Conservation (phyloP, 176 grass and related monocot species). For the Saccharum officinarum region DNA sequence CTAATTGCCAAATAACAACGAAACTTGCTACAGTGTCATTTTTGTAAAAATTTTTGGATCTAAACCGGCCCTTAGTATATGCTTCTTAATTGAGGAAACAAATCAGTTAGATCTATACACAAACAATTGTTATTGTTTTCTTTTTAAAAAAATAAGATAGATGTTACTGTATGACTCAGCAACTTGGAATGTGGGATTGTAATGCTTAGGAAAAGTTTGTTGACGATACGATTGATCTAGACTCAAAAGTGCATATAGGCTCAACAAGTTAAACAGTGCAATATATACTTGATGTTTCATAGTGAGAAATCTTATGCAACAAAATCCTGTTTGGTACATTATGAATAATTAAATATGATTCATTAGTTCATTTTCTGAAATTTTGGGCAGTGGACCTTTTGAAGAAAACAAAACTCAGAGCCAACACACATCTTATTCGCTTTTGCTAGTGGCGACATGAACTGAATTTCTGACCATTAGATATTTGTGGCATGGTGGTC, state of each 20-base stretch:
- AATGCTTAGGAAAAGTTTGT: neutral
- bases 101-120: neutral
- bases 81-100: neutral
- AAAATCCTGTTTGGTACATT: neutral
- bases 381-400: neutral
- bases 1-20: no score
- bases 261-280: neutral
- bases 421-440: slow-evolving; percentile 5
- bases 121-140: neutral
- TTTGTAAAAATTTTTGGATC: no score
- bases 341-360: neutral
- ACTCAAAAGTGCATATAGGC: neutral
- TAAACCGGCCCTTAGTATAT: neutral
- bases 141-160: no score
- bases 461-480: neutral
- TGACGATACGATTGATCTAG: neutral
- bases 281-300: neutral
- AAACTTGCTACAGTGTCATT: no score
- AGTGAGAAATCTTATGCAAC: neutral
- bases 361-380: neutral
- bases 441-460: slow-evolving; percentile 3
- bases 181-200: neutral
- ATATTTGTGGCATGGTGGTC: slow-evolving; percentile 18
- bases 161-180: neutral
- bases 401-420: slow-evolving; percentile 1